Evolutionary conservation across 192 early-diverging fungal species (phyloP).

Genomic region (Coemansia sp.): DNA sequence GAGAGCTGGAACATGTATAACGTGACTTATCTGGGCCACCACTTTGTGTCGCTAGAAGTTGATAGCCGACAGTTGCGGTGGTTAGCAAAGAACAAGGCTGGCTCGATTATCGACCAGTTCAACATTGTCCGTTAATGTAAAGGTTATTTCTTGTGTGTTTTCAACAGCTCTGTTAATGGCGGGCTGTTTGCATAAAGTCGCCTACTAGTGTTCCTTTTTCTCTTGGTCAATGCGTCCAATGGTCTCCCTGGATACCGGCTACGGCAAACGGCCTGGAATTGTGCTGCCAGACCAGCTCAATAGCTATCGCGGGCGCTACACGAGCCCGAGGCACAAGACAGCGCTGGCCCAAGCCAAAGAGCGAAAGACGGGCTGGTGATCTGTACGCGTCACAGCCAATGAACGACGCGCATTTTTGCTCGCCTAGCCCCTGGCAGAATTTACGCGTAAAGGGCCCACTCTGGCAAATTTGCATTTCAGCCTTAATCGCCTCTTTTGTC

Average conservation of each 20-base stretch:
- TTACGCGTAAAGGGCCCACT: neutral
- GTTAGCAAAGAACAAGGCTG: slow-evolving; percentile 21
- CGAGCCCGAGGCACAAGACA: neutral
- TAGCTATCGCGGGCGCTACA: no score
- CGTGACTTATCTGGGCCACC: slow-evolving; percentile 46
- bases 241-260: no score
- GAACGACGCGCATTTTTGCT: neutral
- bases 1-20: slow-evolving; percentile 66
- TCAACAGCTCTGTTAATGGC: neutral
- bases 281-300: neutral
- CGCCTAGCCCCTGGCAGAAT: neutral
- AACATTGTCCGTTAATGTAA: slow-evolving; percentile 6
- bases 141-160: neutral
- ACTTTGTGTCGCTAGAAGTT: slow-evolving; percentile 56
- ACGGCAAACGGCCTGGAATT: neutral
- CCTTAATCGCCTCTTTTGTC: neutral
- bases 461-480: no score
- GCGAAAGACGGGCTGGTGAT: neutral
- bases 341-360: no score
- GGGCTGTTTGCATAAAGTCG: neutral
- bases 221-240: no score
- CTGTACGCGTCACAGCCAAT: neutral
- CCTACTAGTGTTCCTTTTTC: no score
- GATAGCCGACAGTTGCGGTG: slow-evolving; percentile 17
- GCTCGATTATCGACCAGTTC: slow-evolving; percentile 31